Evolutionary conservation across 1,284 basidiomycete species (phyloP), one percentile per base, ranked within the genome.

Genomic region (Fomitopsis schrenkii): DNA sequence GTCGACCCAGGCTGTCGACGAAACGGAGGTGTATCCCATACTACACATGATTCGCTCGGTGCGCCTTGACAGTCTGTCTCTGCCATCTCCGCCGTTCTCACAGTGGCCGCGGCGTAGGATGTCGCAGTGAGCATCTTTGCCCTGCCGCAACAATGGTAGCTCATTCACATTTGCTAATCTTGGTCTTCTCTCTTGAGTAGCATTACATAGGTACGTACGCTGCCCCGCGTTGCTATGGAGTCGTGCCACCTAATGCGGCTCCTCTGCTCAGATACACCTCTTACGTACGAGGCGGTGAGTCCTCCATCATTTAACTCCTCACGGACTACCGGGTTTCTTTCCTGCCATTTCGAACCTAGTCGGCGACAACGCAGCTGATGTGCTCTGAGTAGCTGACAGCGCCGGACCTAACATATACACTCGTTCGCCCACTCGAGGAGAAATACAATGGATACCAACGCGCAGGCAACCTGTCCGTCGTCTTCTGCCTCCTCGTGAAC

Each of bases 401-500:
- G 0, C 91, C 94, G 0, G 94, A 97, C 72, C 82, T 94, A 46
- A 94, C 90, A 0, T 96, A 96, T 73, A 91, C 92, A 0, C 86
- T 97, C 62, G 82, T 95, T 56, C 84, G 83, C 26, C 90, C 89
- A 1, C 79, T 93, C 22, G 80, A 84, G 60, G 87, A 91, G 58
- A 93, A 91, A 72, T 93, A 93, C 72, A 76, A 80, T 42, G 75
- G 77, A 12, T 74, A 91, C 38, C 88, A 91, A 69, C 80, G 79
- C 26, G 71, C 76, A 54, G 87, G 87, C 19, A 91, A 91, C 74
- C 82, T 85, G 71, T 84, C 89, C 33, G 76, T 93, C 60, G 89
- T 95, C 6, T 97, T 97, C 74, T 95, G 93, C 68, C 83, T 96
- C 62, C 85, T 98, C 10, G 79, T 98, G 59, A 97, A 95, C 74